Evolutionary conservation across 208 protist genomes (phyloP), one percentile per base, ranked within the genome.

Genomic region (Leishmania tropica): DNA sequence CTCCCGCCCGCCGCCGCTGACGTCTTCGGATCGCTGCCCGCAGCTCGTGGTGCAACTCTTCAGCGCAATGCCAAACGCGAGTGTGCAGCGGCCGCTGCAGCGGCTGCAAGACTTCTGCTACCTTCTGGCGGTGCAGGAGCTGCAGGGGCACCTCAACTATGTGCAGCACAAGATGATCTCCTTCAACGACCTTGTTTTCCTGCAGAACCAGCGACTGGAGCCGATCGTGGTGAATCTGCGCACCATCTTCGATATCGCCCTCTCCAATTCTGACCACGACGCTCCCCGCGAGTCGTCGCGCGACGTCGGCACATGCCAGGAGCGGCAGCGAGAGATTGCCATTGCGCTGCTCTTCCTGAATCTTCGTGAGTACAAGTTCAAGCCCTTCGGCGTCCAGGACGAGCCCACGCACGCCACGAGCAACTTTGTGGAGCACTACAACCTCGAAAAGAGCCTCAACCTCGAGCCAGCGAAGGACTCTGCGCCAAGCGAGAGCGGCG

Each of bases 81-180:
- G 77, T 31, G 85, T 96, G 75, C 70, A 89, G 48, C 92, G 92
- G 5, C 89, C 92, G 5, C 87, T 96, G 28, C 89, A 93, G 58
- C 96, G 95, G 75, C 81, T 98, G 73, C 88, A 93, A 80, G 91
- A 96, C 78, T 96, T 95, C 80, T 96, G 92, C 81, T 98, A 95
- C 77, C 88, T 94, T 60, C 83, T 98, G 17, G 95, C 95, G 0
- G 83, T 98, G 40, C 93, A 98, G 85, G 95, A 98, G 79, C 81
- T 98, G 19, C 95, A 96, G 80, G 89, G 90, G 0, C 93, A 98
- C 77, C 81, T 96, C 11, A 98, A 95, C 83, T 98, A 96, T 83
- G 92, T 95, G 15, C 92, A 95, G 75, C 88, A 96, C 81, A 95
- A 94, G 64, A 81, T 90, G 68, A 94, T 98, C 60, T 93, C 93